Evolutionary conservation across 306 rosid genomes (phyloP).

Genomic region (Castanea mollissima): DNA sequence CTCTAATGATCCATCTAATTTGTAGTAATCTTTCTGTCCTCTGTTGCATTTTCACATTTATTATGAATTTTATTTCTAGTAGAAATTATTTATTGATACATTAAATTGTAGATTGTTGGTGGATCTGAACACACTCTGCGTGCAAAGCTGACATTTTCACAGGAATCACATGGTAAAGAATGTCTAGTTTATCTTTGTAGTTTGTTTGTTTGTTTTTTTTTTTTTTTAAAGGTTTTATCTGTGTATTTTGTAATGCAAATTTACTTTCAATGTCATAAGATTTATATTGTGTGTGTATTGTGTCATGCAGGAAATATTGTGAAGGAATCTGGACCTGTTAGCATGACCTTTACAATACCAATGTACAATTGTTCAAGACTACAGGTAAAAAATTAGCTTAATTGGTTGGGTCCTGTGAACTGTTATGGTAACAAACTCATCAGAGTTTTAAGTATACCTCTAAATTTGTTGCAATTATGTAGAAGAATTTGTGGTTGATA

Average conservation of each 20-base stretch:
- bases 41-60: conserved; percentile 14
- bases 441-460: not conserved
- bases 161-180: conserved; percentile 66
- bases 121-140: conserved; percentile 90
- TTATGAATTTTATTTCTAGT: not conserved
- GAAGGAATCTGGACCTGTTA: conserved; percentile 95
- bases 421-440: not conserved
- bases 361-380: conserved; percentile 86
- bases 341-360: conserved; percentile 95
- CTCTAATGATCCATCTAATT: conserved; percentile 10
- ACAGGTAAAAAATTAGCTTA: conserved; percentile 47
- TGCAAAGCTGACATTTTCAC: conserved; percentile 82
- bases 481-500: conserved; percentile 4
- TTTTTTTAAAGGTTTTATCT: not conserved
- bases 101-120: conserved; percentile 72
- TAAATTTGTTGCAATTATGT: not conserved
- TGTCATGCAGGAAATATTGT: conserved; percentile 65
- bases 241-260: not conserved
- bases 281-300: conserved; percentile 3
- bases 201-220: not conserved
- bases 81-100: conserved; percentile 20
- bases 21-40: conserved; percentile 2
- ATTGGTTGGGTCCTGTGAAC: not conserved
- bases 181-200: conserved; percentile 10
- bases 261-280: not conserved